phyloP scores from a whole-genome alignment of 2,329 filamentous ascomycete species.

The Colletotrichum cordylinicola region DNA sequence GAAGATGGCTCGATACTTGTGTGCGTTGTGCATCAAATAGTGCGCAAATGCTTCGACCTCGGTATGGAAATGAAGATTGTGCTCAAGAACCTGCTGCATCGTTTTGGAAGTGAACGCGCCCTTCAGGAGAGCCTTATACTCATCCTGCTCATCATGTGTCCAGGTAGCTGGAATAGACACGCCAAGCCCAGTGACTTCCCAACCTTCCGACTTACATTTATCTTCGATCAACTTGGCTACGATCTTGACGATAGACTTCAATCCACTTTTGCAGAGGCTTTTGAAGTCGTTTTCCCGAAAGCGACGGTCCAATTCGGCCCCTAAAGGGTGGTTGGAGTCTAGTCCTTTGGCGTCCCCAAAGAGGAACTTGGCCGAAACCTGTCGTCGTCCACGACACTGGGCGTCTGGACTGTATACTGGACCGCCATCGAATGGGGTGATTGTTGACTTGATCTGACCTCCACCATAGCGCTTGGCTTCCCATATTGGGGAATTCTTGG shows the following conservation, averaged over 20 bases:
- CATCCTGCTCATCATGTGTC: background rate
- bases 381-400: background rate
- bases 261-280: background rate
- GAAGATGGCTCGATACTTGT: background rate
- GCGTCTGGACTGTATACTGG: background rate
- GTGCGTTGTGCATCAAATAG: background rate
- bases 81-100: background rate
- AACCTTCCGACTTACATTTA: background rate
- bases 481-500: background rate
- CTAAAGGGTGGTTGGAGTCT: background rate
- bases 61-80: background rate
- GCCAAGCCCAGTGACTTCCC: background rate
- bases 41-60: background rate
- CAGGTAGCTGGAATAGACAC: background rate
- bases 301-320: background rate
- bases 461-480: background rate
- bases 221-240: background rate
- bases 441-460: background rate
- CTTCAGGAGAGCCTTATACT: background rate
- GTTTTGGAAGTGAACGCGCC: background rate
- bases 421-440: background rate
- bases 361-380: background rate
- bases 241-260: background rate
- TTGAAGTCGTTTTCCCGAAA: background rate
- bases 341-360: background rate